phyloP scores from a whole-genome alignment of 1,284 basidiomycete genomes.

The Trametes versicolor region DNA sequence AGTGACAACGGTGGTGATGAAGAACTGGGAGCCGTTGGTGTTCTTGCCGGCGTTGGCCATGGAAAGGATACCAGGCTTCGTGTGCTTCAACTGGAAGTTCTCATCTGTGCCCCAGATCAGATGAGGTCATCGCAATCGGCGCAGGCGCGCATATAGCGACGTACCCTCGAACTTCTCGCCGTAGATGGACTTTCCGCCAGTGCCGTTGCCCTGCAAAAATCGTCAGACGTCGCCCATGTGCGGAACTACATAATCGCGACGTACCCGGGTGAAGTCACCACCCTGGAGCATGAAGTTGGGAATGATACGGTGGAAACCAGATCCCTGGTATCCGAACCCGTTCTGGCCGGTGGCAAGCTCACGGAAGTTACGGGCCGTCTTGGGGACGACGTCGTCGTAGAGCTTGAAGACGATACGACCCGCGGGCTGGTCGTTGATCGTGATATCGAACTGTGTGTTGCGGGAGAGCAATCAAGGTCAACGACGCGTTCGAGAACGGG shows the following conservation, averaged over 20 bases:
- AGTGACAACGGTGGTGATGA: conserved; percentile 78
- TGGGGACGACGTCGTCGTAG: conserved; percentile 58
- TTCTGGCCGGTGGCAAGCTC: conserved; percentile 58
- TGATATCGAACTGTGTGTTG: conserved; percentile 61
- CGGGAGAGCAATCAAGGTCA: conserved; percentile 17
- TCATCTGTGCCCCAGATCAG: conserved; percentile 66
- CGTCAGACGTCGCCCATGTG: neutral
- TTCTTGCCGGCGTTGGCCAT: conserved; percentile 90
- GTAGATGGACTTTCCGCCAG: conserved; percentile 94
- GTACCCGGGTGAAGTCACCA: conserved; percentile 71
- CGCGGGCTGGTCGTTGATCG: conserved; percentile 59
- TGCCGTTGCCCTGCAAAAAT: conserved; percentile 69
- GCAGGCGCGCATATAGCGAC: conserved; percentile 30
- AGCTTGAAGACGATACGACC: conserved; percentile 69
- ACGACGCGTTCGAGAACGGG: conserved; percentile 2
- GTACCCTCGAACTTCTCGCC: conserved; percentile 84
- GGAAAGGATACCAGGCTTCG: conserved; percentile 84
- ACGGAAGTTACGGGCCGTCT: conserved; percentile 63
- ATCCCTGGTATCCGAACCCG: conserved; percentile 53
- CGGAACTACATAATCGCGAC: conserved; percentile 5
- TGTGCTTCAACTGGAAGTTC: conserved; percentile 86
- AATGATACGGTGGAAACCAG: conserved; percentile 50
- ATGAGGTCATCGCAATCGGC: conserved; percentile 6
- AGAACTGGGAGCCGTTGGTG: conserved; percentile 73
- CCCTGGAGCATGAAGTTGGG: conserved; percentile 69